Evolutionary conservation across 2,329 filamentous ascomycete species (phyloP).

Genomic region (Calonectria pseudoreteaudii): DNA sequence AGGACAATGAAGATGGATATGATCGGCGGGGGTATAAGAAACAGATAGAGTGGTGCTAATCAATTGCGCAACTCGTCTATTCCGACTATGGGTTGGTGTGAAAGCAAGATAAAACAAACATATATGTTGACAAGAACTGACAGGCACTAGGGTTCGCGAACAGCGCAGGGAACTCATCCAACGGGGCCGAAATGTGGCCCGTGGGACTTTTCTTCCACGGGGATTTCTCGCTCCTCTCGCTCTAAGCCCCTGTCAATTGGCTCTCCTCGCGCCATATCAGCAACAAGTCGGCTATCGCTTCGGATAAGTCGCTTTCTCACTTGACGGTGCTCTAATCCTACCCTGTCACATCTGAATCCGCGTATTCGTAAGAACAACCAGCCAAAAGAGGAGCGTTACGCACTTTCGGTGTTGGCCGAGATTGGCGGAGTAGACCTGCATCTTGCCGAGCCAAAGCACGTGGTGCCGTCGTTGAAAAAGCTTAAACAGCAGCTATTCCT

Average conservation of each 20-base stretch:
- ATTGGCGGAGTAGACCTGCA: neutral
- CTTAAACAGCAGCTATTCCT: neutral
- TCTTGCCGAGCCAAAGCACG: neutral
- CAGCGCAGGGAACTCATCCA: neutral
- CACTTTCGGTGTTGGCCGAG: neutral
- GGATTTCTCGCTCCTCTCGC: neutral
- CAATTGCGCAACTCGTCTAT: neutral
- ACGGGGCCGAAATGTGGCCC: neutral
- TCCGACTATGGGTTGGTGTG: neutral
- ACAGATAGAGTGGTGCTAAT: neutral
- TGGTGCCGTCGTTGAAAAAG: neutral
- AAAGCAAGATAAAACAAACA: neutral
- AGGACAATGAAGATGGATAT: neutral
- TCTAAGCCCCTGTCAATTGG: neutral
- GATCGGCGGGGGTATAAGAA: neutral
- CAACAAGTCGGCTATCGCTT: neutral
- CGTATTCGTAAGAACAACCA: neutral
- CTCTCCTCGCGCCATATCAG: neutral
- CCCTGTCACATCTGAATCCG: neutral
- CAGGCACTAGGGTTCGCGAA: neutral
- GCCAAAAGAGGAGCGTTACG: neutral
- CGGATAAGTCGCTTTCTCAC: neutral
- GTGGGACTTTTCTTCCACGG: neutral
- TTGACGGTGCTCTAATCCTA: neutral
- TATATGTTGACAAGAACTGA: neutral